Conservation (phyloP, 306 rosid genomes). For the Ammopiptanthus mongolicus region DNA sequence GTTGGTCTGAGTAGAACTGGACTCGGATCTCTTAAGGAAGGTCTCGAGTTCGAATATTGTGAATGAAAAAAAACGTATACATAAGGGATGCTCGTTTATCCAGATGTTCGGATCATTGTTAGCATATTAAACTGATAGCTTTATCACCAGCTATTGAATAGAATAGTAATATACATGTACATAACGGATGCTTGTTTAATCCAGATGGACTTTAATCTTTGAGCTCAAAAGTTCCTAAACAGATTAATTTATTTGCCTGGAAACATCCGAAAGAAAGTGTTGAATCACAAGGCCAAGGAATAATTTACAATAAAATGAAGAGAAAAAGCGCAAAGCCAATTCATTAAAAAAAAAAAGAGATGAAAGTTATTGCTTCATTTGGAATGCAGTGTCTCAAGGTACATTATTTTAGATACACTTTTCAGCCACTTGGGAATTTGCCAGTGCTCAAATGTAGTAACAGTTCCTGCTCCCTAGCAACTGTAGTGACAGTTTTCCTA, state of each 20-base stretch:
- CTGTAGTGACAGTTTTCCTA: neutral
- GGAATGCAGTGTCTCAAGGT: neutral
- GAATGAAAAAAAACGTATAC: no score
- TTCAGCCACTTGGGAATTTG: neutral
- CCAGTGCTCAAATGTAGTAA: neutral
- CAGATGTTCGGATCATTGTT: no score
- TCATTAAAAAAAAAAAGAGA: neutral
- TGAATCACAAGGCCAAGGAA: neutral
- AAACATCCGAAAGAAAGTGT: neutral
- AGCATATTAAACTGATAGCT: no score
- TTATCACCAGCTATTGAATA: no score
- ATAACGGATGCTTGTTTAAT: neutral
- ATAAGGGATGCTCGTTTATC: no score
- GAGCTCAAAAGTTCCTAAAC: neutral
- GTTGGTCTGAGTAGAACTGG: no score
- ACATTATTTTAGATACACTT: neutral
- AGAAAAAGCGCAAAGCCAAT: neutral
- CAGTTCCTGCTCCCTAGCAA: neutral
- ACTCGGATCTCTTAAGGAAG: no score
- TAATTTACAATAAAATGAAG: neutral
- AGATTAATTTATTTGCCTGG: neutral
- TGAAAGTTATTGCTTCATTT: slow-evolving; percentile 4
- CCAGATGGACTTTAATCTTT: neutral
- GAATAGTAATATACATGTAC: neutral
- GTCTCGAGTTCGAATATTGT: no score